These are phyloP conservation scores for Cardiospermum halicacabum DNA, from an alignment of 345 rosid genomes.

Conservation along the genomic window DNA sequence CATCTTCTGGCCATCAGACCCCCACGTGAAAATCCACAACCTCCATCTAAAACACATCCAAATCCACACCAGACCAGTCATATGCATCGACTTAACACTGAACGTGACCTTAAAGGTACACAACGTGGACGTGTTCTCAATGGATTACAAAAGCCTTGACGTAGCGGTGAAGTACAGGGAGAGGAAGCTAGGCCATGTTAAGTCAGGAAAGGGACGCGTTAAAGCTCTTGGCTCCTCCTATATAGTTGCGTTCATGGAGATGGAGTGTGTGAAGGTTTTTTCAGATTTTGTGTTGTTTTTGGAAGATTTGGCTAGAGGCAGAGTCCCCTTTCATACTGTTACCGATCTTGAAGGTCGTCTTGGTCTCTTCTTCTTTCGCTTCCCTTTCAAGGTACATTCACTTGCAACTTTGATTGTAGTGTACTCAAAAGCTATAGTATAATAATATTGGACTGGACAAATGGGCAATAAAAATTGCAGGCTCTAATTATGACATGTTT, in stretches of 20 bases:
- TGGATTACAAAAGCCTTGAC: constrained; percentile 49
- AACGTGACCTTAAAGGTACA: constrained; percentile 48
- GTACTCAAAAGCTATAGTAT: no score
- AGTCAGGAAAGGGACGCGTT: constrained; percentile 50
- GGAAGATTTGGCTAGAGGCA: constrained; percentile 46
- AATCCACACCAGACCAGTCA: constrained; percentile 38
- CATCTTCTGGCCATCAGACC: constrained; percentile 75
- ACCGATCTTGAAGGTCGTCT: constrained; percentile 52
- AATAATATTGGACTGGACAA: no score
- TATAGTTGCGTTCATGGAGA: constrained; percentile 57
- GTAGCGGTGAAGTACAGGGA: constrained; percentile 61
- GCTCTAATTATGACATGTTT: no score
- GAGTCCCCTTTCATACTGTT: constrained; percentile 50
- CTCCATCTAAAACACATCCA: constrained; percentile 44
- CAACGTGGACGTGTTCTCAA: constrained; percentile 64
- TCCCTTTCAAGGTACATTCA: constrained; percentile 78
- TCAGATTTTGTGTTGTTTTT: constrained; percentile 51
- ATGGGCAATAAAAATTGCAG: no score
- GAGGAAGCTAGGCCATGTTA: constrained; percentile 70
- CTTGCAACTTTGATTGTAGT: no score
- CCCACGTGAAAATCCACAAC: constrained; percentile 47
- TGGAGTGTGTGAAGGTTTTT: constrained; percentile 52
- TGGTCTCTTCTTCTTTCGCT: constrained; percentile 46
- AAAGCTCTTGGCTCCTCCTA: constrained; percentile 56
- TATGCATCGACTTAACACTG: constrained; percentile 52